These are phyloP conservation scores for Fusarium tuaranense DNA, from an alignment of 2,329 filamentous ascomycete species.

Conservation along the genomic window DNA sequence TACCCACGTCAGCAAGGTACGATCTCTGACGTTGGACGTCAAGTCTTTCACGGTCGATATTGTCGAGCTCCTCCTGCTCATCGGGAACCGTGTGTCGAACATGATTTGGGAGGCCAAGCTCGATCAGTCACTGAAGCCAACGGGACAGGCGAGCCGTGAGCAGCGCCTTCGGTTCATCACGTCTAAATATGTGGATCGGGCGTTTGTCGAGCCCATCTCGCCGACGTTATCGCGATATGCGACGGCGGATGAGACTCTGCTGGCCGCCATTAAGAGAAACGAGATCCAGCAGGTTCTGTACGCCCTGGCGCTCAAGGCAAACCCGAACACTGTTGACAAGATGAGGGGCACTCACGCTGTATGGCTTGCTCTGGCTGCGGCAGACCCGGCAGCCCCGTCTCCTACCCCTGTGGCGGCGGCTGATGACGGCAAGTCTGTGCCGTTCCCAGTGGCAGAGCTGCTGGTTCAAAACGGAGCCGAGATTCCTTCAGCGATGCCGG, in stretches of 20 bases:
- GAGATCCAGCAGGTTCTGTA: constrained; percentile 95
- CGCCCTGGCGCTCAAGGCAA: constrained; percentile 85
- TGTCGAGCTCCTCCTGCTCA: constrained; percentile 88
- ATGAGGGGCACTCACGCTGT: constrained; percentile 90
- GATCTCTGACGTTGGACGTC: constrained; percentile 94
- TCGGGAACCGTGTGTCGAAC: constrained; percentile 95
- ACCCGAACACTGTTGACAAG: constrained; percentile 87
- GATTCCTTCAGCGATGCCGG: constrained; percentile 79
- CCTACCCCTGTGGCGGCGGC: constrained; percentile 57
- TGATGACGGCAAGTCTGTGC: constrained; percentile 65
- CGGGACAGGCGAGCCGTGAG: constrained; percentile 83
- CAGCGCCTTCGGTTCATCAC: constrained; percentile 96
- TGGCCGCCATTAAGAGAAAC: constrained; percentile 95
- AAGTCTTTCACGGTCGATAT: constrained; percentile 97
- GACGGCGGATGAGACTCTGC: constrained; percentile 86
- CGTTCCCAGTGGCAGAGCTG: constrained; percentile 92
- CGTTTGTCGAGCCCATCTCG: constrained; percentile 83
- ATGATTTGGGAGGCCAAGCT: constrained; percentile 95
- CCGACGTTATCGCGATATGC: constrained; percentile 79
- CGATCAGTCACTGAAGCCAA: constrained; percentile 79
- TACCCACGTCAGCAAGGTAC: constrained; percentile 97
- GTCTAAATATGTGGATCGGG: constrained; percentile 88
- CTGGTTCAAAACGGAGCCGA: constrained; percentile 94
- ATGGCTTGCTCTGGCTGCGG: constrained; percentile 90
- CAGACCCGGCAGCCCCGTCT: constrained; percentile 85